Conservation (phyloP, 2,329 filamentous ascomycete species). For the Colletotrichum graminicola region DNA sequence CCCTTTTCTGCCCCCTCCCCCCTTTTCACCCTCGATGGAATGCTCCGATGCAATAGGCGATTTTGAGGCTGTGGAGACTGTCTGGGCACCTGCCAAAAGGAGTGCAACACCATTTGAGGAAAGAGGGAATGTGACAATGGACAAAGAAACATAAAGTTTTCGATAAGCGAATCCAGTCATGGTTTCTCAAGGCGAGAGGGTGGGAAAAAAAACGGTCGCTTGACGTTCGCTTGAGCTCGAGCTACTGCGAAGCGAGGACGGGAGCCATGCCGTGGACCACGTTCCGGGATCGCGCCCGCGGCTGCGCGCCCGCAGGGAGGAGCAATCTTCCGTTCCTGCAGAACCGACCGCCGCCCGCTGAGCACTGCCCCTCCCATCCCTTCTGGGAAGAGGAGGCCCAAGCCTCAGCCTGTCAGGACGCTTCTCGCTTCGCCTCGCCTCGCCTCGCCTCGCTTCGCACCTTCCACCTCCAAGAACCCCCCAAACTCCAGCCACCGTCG, state of each 20-base stretch:
- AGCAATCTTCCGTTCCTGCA: conserved; percentile 40
- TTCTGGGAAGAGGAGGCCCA: not conserved
- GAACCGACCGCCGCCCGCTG: conserved; percentile 21
- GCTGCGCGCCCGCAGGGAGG: conserved; percentile 35
- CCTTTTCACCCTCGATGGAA: conserved; percentile 7
- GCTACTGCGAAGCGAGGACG: conserved; percentile 53
- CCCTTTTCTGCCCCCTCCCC: not conserved
- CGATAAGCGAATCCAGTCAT: conserved; percentile 41
- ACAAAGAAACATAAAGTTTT: conserved; percentile 38
- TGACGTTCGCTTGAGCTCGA: conserved; percentile 52
- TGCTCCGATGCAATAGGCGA: conserved; percentile 11
- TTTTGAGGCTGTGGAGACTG: conserved; percentile 20
- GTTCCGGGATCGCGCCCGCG: conserved; percentile 37
- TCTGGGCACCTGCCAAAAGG: not conserved
- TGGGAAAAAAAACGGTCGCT: conserved; percentile 37
- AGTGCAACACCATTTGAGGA: conserved; percentile 14
- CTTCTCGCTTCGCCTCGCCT: conserved; percentile 12
- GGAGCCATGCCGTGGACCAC: conserved; percentile 41
- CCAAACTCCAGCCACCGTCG: conserved; percentile 6
- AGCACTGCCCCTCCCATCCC: conserved; percentile 9
- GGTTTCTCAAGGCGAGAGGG: conserved; percentile 26
- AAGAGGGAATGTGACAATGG: conserved; percentile 26
- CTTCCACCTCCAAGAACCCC: conserved; percentile 5
- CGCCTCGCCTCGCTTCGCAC: not conserved
- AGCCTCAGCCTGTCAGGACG: not conserved